phyloP scores from a whole-genome alignment of 768 basidiomycete genomes.

The Boletellus sp. region DNA sequence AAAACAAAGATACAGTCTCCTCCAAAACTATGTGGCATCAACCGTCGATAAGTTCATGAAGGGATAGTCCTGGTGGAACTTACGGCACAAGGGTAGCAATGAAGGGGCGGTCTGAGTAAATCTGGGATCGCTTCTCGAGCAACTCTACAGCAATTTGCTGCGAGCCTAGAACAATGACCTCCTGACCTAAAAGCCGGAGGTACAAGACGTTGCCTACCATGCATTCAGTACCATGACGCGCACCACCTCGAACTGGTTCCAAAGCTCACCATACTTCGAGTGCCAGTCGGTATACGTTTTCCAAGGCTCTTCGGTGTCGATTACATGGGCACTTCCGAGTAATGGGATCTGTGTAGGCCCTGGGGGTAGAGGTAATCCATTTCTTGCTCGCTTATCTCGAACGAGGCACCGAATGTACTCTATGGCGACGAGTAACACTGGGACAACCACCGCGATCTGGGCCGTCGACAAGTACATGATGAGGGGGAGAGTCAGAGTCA shows the following conservation, averaged over 20 bases:
- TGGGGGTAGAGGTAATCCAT: slow-evolving; percentile 4
- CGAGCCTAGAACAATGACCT: slow-evolving; percentile 43
- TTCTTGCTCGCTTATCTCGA: neutral
- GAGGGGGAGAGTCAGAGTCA: no score
- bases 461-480: no score
- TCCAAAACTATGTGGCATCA: neutral
- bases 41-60: no score
- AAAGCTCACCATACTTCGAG: slow-evolving; percentile 3
- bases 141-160: slow-evolving; percentile 41
- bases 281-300: slow-evolving; percentile 7
- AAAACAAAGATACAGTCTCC: slow-evolving; percentile 1
- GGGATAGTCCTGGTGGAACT: neutral
- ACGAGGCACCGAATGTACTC: neutral
- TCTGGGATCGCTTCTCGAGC: slow-evolving; percentile 41
- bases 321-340: neutral
- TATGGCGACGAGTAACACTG: neutral
- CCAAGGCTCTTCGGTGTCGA: slow-evolving; percentile 5
- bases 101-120: slow-evolving; percentile 48
- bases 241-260: neutral
- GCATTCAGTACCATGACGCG: neutral
- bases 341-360: slow-evolving; percentile 5
- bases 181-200: slow-evolving; percentile 43
- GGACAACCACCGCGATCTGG: neutral
- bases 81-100: slow-evolving; percentile 10
- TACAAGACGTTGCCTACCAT: slow-evolving; percentile 41